Evolutionary conservation across 257 asterid genomes (phyloP), one percentile per base, ranked within the genome.

Genomic region (Penstemon barbatus): DNA sequence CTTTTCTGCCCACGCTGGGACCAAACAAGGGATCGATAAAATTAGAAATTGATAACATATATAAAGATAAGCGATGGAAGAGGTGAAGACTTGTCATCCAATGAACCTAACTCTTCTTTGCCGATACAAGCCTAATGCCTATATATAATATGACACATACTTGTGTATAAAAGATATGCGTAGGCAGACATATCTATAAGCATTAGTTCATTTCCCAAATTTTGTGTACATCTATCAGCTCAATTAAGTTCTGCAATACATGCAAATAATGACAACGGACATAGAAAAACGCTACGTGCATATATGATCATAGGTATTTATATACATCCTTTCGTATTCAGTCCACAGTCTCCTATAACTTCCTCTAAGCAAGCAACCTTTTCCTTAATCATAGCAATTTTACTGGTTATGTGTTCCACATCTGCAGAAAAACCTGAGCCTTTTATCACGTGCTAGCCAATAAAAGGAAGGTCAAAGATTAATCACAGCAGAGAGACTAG

Each of bases 1-100:
- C 99, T 93, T 80, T 87, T 93, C 79, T 93, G 99, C 63, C 99
- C 99, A 82, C 81, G 97, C 99, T 93, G 95, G 62, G 66, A 60
- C 69, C 57, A 73, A 68, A 52, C 45, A 33, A 57, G 12, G 49
- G 49, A 38, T 38, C 40, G 4, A 13, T 51, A 71, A 57, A 42
- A 69, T 75, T 52, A 53, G 69, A 78, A 44, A 61, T 9, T 72
- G 48, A 60, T 48, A 65, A 45, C 11, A 68, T 37, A 8, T 33
- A 1, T 33, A 10, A 57, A 57, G n/a, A 38, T 36, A 8, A 51
- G 54, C 41, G 57, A 50, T 25, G 12, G 41, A 49, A 44, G 67
- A 50, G 11, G n/a, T 51, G 46, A 57, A 39, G 33, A 43, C 68
- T 56, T 63, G 50, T 52, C 46, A 50, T 5, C 61, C 25, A 38